A percentile compares a stretch with the other conserved stretches of the same genome.
These are phyloP conservation scores for Capsella rubella DNA, from an alignment of 441 rosid genomes.

Conservation along the genomic window DNA sequence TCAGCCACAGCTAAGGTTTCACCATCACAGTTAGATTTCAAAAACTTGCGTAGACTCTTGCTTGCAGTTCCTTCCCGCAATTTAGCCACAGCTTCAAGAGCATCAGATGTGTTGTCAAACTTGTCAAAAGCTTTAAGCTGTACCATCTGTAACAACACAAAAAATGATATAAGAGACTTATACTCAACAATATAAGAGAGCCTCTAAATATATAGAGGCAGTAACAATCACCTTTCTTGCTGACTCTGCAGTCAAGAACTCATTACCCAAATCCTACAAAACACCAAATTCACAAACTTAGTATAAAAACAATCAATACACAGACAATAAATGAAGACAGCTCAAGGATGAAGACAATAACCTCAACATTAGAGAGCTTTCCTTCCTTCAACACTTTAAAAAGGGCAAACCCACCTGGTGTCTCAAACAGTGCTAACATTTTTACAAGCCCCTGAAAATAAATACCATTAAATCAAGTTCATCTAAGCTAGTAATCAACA, in stretches of 20 bases:
- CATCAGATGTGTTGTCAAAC: constrained; percentile 88
- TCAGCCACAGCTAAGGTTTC: constrained; percentile 84
- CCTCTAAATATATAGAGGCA: neutral
- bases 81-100: constrained; percentile 77
- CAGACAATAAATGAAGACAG: neutral
- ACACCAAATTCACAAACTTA: neutral
- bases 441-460: constrained; percentile 34
- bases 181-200: neutral
- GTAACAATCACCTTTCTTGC: constrained; percentile 66
- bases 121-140: constrained; percentile 84
- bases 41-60: constrained; percentile 77
- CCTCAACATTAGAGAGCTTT: constrained; percentile 88
- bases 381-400: constrained; percentile 91
- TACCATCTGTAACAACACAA: constrained; percentile 54
- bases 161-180: constrained; percentile 13
- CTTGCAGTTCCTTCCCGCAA: constrained; percentile 71
- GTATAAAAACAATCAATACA: neutral
- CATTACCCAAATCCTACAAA: constrained; percentile 66
- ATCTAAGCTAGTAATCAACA: neutral
- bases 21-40: constrained; percentile 72
- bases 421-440: constrained; percentile 79
- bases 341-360: constrained; percentile 30
- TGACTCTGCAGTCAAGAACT: constrained; percentile 59
- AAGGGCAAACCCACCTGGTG: constrained; percentile 88
- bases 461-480: neutral